Conservation (phyloP, 2,329 filamentous ascomycete species). For the Apiospora koreana region DNA sequence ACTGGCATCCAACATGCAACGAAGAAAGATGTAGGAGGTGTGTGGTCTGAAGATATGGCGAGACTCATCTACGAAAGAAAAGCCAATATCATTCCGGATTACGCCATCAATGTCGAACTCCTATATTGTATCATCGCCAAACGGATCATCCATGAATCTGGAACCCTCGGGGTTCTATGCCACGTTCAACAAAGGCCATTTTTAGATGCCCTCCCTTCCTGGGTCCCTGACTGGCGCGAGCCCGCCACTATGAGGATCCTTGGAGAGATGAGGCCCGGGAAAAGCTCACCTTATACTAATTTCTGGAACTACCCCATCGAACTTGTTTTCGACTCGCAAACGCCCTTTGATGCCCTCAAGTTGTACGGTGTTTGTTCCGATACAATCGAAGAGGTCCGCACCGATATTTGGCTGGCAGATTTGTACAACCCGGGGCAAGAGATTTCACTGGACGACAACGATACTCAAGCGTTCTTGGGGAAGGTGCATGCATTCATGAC, state of each 20-base stretch:
- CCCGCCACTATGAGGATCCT: not conserved
- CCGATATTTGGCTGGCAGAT: not conserved
- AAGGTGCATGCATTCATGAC: not conserved
- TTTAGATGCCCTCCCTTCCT: not conserved
- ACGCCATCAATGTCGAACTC: not conserved
- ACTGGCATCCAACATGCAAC: not conserved
- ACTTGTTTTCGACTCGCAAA: not conserved
- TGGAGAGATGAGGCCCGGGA: not conserved
- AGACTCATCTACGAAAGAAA: too few relatives aligned
- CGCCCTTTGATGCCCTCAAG: not conserved
- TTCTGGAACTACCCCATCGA: too few relatives aligned
- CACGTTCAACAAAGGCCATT: not conserved
- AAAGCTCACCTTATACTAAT: not conserved
- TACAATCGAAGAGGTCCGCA: not conserved
- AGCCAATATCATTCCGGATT: not conserved
- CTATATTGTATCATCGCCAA: not conserved
- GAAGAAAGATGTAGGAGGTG: too few relatives aligned
- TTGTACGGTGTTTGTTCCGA: not conserved
- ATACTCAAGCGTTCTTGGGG: not conserved
- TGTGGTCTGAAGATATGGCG: too few relatives aligned
- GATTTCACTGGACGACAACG: too few relatives aligned
- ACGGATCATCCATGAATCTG: not conserved
- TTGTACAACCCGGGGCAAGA: not conserved
- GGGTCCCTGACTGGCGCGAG: not conserved
- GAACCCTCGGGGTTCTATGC: not conserved